A percentile compares a stretch with the other conserved stretches of the same genome.
Conservation (phyloP, 2,329 filamentous ascomycete genomes). For the Ceratocystiopsis sp. region DNA sequence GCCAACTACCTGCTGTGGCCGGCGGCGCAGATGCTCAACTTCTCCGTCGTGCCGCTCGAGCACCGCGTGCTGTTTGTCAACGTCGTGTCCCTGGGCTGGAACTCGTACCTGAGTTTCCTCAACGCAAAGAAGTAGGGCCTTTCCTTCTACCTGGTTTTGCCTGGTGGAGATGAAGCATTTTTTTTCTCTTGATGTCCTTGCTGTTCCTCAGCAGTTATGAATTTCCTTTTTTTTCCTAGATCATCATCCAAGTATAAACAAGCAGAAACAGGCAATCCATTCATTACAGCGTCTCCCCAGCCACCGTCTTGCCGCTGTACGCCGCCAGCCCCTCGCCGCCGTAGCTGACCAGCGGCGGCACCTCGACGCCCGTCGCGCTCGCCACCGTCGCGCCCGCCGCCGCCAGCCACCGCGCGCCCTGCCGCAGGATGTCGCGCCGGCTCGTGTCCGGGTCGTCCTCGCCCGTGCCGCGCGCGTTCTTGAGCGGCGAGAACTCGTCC, state of each 20-base stretch:
- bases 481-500: constrained; percentile 95
- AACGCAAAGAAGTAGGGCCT: constrained; percentile 24
- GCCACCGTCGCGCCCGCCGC: constrained; percentile 61
- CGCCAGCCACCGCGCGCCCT: constrained; percentile 75
- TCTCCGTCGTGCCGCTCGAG: constrained; percentile 69
- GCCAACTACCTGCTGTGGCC: constrained; percentile 88
- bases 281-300: constrained; percentile 34
- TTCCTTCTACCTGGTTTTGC: too few species aligned
- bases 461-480: constrained; percentile 72
- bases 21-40: constrained; percentile 69
- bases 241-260: background rate
- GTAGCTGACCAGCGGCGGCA: constrained; percentile 89
- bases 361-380: constrained; percentile 49
- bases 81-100: constrained; percentile 52
- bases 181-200: too few species aligned
- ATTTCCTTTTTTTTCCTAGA: too few species aligned
- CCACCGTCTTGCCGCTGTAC: constrained; percentile 35
- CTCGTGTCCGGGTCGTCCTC: constrained; percentile 93
- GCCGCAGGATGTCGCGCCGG: constrained; percentile 73
- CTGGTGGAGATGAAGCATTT: too few species aligned
- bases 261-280: constrained; percentile 1
- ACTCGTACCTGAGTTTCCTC: constrained; percentile 45
- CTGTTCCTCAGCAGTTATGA: too few species aligned
- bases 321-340: constrained; percentile 46
- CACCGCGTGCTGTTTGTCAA: constrained; percentile 79